Percentiles rank a stretch among this genome's conserved stretches.
These are phyloP conservation scores for Tricholoma flavovirens DNA, from an alignment of 768 basidiomycete species.

Conservation along the genomic window DNA sequence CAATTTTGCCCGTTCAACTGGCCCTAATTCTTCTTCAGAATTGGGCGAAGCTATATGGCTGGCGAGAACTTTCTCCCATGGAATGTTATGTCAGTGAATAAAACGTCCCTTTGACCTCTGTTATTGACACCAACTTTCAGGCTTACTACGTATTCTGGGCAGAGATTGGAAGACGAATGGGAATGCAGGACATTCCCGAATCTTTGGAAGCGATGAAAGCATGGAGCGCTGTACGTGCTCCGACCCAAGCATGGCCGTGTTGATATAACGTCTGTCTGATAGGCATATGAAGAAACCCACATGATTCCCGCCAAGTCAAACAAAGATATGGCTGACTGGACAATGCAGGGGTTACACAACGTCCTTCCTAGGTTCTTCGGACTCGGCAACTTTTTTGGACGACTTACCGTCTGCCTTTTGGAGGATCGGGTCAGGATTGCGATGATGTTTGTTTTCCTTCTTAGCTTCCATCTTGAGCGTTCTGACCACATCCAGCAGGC, in stretches of 20 bases:
- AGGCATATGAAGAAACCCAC: conserved; percentile 36
- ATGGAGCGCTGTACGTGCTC: conserved; percentile 33
- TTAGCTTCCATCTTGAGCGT: neutral
- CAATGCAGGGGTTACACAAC: conserved; percentile 36
- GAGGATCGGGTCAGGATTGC: conserved; percentile 40
- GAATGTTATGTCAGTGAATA: conserved; percentile 30
- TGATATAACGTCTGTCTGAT: neutral
- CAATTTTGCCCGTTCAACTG: neutral
- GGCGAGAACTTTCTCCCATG: conserved; percentile 38
- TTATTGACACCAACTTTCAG: conserved; percentile 12
- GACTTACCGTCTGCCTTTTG: conserved; percentile 31
- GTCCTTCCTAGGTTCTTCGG: conserved; percentile 33
- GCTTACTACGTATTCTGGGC: conserved; percentile 39
- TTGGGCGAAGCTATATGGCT: conserved; percentile 38
- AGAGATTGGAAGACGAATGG: conserved; percentile 43
- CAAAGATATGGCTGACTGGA: conserved; percentile 32
- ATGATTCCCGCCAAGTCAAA: conserved; percentile 41
- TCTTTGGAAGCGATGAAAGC: conserved; percentile 28
- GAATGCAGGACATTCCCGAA: conserved; percentile 40
- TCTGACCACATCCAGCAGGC: conserved; percentile 20
- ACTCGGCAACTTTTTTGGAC: conserved; percentile 28
- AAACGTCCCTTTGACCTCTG: neutral
- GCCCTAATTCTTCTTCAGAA: conserved; percentile 16
- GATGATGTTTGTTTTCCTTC: conserved; percentile 37
- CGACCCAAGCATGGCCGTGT: neutral